Evolutionary conservation across 2,329 filamentous ascomycete species (phyloP).

Genomic region (Venturia carpophila): DNA sequence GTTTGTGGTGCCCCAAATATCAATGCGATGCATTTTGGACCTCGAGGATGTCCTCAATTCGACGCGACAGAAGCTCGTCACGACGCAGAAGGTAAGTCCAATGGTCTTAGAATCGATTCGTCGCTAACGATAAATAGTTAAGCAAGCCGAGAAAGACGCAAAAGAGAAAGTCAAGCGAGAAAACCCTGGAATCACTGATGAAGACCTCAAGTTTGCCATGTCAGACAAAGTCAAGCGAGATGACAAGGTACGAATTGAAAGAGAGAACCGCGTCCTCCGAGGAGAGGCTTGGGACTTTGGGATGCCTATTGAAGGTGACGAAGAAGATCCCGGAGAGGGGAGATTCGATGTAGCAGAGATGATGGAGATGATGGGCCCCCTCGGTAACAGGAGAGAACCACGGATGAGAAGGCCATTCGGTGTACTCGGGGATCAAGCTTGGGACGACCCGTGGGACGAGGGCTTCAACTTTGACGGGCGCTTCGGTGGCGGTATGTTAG

Average conservation of each 20-base stretch:
- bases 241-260: constrained; percentile 23
- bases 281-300: constrained; percentile 11
- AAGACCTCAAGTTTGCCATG: constrained; percentile 52
- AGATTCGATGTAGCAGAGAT: not conserved
- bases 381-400: not conserved
- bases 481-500: not conserved
- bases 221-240: constrained; percentile 44
- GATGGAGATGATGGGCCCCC: not conserved
- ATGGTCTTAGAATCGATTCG: constrained; percentile 51
- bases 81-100: constrained; percentile 28
- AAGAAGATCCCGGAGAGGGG: not conserved
- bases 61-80: constrained; percentile 31
- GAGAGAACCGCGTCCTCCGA: not conserved
- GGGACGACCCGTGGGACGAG: not conserved
- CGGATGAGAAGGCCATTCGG: not conserved
- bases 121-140: constrained; percentile 56
- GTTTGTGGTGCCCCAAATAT: constrained; percentile 31
- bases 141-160: constrained; percentile 51
- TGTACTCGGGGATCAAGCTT: too few relatives aligned
- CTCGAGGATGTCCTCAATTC: not conserved
- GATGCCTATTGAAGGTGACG: constrained; percentile 9
- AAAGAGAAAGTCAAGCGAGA: constrained; percentile 48
- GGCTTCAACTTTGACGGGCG: not conserved
- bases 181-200: constrained; percentile 53
- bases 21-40: constrained; percentile 63